Evolutionary conservation across 345 rosid species (phyloP).

Genomic region (Gossypioides kirkii): DNA sequence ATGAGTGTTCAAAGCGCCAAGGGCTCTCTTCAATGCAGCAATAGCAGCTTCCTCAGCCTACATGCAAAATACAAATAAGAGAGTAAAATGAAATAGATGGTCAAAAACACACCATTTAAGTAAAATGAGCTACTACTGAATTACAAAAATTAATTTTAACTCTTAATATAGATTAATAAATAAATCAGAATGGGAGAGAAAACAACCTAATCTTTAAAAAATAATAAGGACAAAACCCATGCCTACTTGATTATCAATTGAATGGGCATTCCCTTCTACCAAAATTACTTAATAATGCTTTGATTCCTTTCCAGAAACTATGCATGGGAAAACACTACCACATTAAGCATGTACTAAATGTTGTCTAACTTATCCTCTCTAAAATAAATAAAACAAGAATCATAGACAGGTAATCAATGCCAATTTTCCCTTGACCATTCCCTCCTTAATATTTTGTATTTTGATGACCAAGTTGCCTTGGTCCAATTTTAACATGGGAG

Average conservation of each 20-base stretch:
- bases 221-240: neutral
- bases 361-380: neutral
- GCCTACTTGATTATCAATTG: neutral
- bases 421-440: too few relatives aligned
- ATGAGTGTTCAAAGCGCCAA: neutral
- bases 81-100: neutral
- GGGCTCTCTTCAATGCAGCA: neutral
- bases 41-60: neutral
- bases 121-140: too few relatives aligned
- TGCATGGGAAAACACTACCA: neutral
- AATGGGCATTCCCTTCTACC: too few relatives aligned
- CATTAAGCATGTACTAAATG: neutral
- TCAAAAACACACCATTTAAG: neutral
- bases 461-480: too few relatives aligned
- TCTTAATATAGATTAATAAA: too few relatives aligned
- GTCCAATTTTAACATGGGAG: neutral
- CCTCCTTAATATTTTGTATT: too few relatives aligned
- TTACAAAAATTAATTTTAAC: too few relatives aligned
- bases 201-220: neutral
- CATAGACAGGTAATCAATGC: neutral
- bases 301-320: neutral
- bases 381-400: neutral
- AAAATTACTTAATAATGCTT: too few relatives aligned
- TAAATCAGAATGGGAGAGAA: neutral
- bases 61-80: neutral